Conservation (phyloP, 768 basidiomycete species). For the Lenzites betulinus region DNA sequence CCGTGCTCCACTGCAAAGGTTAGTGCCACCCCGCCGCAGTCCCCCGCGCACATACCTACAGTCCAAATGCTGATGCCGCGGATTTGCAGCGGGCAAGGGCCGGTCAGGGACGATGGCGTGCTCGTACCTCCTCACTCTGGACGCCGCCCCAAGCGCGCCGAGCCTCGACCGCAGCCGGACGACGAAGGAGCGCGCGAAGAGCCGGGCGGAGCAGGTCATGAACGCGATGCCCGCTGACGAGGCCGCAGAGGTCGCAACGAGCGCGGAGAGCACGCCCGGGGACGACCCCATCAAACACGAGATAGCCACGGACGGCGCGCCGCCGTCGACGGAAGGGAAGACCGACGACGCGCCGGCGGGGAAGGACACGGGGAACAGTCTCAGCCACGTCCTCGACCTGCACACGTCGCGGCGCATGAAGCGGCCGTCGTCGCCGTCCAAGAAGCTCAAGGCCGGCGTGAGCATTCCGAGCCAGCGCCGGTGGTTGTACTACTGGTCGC, state of each 20-base stretch:
- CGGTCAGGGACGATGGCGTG: slow-evolving; percentile 87
- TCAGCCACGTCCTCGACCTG: slow-evolving; percentile 62
- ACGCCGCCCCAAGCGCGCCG: slow-evolving; percentile 48
- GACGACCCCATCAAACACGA: slow-evolving; percentile 25
- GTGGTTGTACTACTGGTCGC: slow-evolving; percentile 78
- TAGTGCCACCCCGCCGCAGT: slow-evolving; percentile 27
- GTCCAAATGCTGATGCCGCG: not conserved
- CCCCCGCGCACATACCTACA: not conserved
- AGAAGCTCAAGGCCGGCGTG: slow-evolving; percentile 52
- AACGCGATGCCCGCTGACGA: slow-evolving; percentile 49
- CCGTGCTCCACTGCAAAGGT: slow-evolving; percentile 89
- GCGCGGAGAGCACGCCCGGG: slow-evolving; percentile 1
- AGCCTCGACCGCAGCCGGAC: slow-evolving; percentile 48
- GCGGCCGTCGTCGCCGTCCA: slow-evolving; percentile 26
- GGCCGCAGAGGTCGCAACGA: slow-evolving; percentile 18
- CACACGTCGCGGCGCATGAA: slow-evolving; percentile 77
- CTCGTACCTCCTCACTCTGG: slow-evolving; percentile 71
- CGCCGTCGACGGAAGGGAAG: not conserved
- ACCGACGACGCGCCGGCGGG: not conserved
- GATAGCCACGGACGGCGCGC: not conserved
- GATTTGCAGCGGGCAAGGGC: slow-evolving; percentile 68
- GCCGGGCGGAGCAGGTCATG: slow-evolving; percentile 52
- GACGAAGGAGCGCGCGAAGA: slow-evolving; percentile 49
- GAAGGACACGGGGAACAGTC: slow-evolving; percentile 21
- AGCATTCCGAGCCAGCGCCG: slow-evolving; percentile 82